Conservation (phyloP, 2,329 filamentous ascomycete genomes). For the Purpureocillium lavendulum region DNA sequence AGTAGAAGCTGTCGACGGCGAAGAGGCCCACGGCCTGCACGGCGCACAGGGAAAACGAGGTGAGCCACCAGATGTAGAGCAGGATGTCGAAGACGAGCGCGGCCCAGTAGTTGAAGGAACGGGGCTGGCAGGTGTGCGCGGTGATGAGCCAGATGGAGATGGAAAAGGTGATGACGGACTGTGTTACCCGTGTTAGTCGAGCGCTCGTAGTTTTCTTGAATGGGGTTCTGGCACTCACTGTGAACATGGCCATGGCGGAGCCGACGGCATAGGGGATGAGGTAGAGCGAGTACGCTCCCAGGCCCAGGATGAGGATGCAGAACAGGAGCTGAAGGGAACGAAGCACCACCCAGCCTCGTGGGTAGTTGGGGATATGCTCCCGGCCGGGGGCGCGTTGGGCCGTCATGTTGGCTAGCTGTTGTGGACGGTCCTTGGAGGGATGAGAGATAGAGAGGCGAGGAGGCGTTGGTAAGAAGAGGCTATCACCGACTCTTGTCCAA, state of each 20-base stretch:
- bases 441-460: too few species aligned
- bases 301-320: conserved; percentile 34
- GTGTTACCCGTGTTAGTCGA: conserved; percentile 11
- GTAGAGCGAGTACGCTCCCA: conserved; percentile 34
- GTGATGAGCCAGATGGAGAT: conserved; percentile 37
- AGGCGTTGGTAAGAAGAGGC: too few species aligned
- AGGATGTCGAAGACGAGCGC: conserved; percentile 42
- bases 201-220: too few species aligned
- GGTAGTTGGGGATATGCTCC: conserved; percentile 38
- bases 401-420: too few species aligned
- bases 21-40: conserved; percentile 19
- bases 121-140: conserved; percentile 29
- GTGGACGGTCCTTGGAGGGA: neutral
- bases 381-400: conserved; percentile 18
- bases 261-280: conserved; percentile 24
- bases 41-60: conserved; percentile 32
- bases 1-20: conserved; percentile 11
- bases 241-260: conserved; percentile 25
- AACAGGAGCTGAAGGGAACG: conserved; percentile 38
- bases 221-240: conserved; percentile 17
- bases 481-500: too few species aligned
- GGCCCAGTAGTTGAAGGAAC: conserved; percentile 45
- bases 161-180: conserved; percentile 36
- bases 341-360: conserved; percentile 32
- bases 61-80: conserved; percentile 44